A percentile compares a stretch with the other conserved stretches of the same genome.
These are phyloP conservation scores for Gypsophila paniculata DNA, from an alignment of 179 eudicot species.

Conservation along the genomic window DNA sequence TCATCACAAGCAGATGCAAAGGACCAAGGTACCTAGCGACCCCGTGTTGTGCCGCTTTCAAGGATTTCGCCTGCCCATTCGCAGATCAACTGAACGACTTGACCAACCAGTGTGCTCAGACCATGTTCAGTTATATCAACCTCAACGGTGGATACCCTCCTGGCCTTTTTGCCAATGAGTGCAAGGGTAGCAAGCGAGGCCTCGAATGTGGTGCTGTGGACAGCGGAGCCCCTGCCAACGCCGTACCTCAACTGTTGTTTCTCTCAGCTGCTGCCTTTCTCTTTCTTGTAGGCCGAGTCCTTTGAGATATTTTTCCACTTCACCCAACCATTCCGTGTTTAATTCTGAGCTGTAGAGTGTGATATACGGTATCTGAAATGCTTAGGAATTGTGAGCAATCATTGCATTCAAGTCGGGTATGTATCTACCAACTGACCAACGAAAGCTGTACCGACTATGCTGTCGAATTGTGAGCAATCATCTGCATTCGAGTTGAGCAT, in stretches of 20 bases:
- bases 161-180: conserved; percentile 57
- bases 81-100: conserved; percentile 42
- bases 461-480: too few species aligned
- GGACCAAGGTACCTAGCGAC: conserved; percentile 49
- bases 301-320: conserved; percentile 1
- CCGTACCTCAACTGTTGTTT: neutral
- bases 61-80: conserved; percentile 59
- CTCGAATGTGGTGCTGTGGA: conserved; percentile 39
- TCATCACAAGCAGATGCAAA: conserved; percentile 63
- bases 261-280: conserved; percentile 5
- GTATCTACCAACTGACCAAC: neutral
- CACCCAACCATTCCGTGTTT: neutral
- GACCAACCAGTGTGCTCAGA: conserved; percentile 51
- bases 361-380: neutral
- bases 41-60: conserved; percentile 48
- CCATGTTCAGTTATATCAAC: conserved; percentile 77
- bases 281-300: neutral
- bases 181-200: conserved; percentile 48
- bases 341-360: neutral
- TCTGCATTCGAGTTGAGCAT: too few species aligned
- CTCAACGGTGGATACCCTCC: conserved; percentile 69
- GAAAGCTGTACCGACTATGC: neutral
- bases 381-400: neutral
- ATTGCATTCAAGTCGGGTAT: neutral
- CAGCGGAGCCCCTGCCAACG: conserved; percentile 11